Evolutionary conservation across 2,329 filamentous ascomycete species (phyloP).

Genomic region (Alternaria metachromatica): DNA sequence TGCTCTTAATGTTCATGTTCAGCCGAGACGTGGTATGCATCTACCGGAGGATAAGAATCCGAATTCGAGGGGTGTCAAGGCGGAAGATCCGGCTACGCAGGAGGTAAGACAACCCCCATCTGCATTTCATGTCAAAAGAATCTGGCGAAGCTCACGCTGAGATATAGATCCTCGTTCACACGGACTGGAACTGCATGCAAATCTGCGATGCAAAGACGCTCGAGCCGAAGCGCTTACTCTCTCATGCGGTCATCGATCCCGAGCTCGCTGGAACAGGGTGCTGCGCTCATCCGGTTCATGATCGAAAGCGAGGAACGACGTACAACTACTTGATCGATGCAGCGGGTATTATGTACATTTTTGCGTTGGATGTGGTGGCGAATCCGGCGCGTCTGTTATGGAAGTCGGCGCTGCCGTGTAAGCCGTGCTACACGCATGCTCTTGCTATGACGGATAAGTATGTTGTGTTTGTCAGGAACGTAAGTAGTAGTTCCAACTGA

Average conservation of each 20-base stretch:
- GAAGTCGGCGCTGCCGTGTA: not conserved
- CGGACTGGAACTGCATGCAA: not conserved
- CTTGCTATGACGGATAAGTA: constrained; percentile 1
- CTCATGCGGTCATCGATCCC: not conserved
- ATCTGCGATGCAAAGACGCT: not conserved
- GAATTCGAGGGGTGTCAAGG: not conserved
- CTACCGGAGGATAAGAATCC: not conserved
- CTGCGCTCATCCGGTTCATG: not conserved
- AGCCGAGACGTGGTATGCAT: constrained; percentile 1
- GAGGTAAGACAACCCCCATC: not conserved
- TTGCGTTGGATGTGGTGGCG: not conserved
- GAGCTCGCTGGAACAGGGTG: not conserved
- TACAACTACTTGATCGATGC: not conserved
- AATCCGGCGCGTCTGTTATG: not conserved
- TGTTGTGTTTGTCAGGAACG: not conserved
- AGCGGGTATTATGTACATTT: not conserved
- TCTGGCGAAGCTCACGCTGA: not conserved
- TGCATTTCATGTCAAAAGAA: not conserved
- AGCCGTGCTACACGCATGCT: constrained; percentile 1
- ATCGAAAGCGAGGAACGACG: not conserved
- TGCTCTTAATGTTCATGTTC: not conserved
- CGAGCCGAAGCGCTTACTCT: not conserved
- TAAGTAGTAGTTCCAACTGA: not conserved
- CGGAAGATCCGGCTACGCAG: not conserved
- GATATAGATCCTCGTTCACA: not conserved